phyloP scores from a whole-genome alignment of 805 yeast species.

The Jamesozyma spencerorum region DNA sequence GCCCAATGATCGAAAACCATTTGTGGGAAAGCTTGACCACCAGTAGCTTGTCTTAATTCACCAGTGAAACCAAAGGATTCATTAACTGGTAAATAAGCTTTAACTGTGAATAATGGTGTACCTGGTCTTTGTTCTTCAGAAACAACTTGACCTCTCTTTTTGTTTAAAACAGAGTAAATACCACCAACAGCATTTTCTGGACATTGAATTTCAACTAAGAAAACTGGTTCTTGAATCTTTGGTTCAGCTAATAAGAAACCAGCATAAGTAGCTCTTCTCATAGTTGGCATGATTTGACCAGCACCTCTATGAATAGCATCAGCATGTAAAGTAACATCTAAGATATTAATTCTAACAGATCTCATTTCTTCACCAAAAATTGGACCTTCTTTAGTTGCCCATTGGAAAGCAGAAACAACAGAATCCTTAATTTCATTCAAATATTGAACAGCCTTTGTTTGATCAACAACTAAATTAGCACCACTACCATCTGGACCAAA shows the following conservation, averaged over 20 bases:
- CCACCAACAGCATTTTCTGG: slow-evolving; percentile 99
- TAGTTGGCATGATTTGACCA: slow-evolving; percentile 99
- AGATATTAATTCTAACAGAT: slow-evolving; percentile 93
- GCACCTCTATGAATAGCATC: slow-evolving; percentile 99
- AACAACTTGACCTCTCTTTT: slow-evolving; percentile 98
- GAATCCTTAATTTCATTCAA: slow-evolving; percentile 98
- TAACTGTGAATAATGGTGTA: slow-evolving; percentile 98
- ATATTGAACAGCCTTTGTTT: slow-evolving; percentile 99
- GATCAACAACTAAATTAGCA: slow-evolving; percentile 97
- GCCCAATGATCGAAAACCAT: slow-evolving; percentile 99
- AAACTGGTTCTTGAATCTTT: slow-evolving; percentile 97
- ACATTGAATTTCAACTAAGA: slow-evolving; percentile 98
- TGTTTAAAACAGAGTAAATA: slow-evolving; percentile 98
- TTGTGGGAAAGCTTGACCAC: slow-evolving; percentile 99
- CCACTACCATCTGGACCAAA: slow-evolving; percentile 99
- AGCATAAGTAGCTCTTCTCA: slow-evolving; percentile 99
- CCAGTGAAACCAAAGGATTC: slow-evolving; percentile 99
- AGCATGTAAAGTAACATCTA: slow-evolving; percentile 98
- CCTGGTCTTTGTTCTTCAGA: slow-evolving; percentile 99
- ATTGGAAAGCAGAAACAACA: slow-evolving; percentile 99
- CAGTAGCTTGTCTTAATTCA: slow-evolving; percentile 99
- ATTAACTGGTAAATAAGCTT: slow-evolving; percentile 99
- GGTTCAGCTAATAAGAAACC: slow-evolving; percentile 97
- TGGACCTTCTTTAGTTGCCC: slow-evolving; percentile 99
- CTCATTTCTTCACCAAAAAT: slow-evolving; percentile 93